phyloP scores from a whole-genome alignment of 176 grass and related monocot species.

The Cenchrus americanus region DNA sequence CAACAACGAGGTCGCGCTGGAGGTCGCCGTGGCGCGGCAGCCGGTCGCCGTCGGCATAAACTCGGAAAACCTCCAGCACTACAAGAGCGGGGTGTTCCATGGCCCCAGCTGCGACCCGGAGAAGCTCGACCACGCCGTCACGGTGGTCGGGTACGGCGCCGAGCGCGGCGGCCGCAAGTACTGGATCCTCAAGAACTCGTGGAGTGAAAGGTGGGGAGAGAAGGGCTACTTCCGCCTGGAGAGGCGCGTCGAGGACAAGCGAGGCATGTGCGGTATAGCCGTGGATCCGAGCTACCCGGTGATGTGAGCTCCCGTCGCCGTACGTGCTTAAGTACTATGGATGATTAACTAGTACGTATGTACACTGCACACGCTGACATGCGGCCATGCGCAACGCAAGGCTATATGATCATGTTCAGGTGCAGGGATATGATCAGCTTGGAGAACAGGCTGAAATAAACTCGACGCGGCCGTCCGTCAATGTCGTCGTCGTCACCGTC shows the following conservation, averaged over 20 bases:
- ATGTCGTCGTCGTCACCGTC: background rate
- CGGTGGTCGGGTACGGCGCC: constrained; percentile 33
- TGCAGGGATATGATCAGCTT: background rate
- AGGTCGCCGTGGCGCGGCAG: constrained; percentile 37
- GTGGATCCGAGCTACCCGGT: rapidly evolving
- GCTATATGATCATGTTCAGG: background rate
- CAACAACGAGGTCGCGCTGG: constrained; percentile 22
- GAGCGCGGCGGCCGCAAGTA: background rate
- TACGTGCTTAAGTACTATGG: no score
- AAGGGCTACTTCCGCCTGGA: constrained; percentile 20
- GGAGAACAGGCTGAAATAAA: constrained; percentile 18
- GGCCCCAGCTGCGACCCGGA: constrained; percentile 22
- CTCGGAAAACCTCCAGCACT: background rate
- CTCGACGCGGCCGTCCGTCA: background rate
- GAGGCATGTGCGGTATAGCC: constrained; percentile 26
- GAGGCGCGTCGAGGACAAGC: background rate
- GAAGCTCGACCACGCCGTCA: background rate
- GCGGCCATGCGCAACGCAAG: no score
- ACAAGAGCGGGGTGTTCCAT: constrained; percentile 17
- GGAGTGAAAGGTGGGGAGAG: background rate
- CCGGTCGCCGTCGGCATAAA: constrained; percentile 19
- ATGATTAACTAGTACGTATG: no score
- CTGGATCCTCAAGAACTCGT: constrained; percentile 38
- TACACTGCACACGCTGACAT: background rate
- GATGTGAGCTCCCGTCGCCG: background rate